These are phyloP conservation scores for Aspergillus flavus DNA, from an alignment of 2,329 filamentous ascomycete species.

Conservation along the genomic window DNA sequence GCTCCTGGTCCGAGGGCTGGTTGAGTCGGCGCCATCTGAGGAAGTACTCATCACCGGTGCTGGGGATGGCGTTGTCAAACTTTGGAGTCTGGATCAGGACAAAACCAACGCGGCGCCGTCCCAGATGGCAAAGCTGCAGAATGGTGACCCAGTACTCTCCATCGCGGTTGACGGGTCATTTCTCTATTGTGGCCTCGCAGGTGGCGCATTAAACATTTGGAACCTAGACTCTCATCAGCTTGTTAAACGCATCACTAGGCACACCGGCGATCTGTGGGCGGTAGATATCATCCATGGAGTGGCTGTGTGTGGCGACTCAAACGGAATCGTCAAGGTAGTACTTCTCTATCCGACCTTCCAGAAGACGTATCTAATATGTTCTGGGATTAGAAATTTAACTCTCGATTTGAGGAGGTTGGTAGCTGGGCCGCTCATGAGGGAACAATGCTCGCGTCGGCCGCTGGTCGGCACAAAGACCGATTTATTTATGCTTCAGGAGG, in stretches of 20 bases:
- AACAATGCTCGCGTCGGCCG: slow-evolving; percentile 81
- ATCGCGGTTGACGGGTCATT: slow-evolving; percentile 88
- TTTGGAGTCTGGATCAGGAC: slow-evolving; percentile 76
- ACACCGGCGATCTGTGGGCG: slow-evolving; percentile 80
- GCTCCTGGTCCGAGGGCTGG: slow-evolving; percentile 76
- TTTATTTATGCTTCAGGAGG: slow-evolving; percentile 93
- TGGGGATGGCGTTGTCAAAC: slow-evolving; percentile 89
- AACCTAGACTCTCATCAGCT: slow-evolving; percentile 93
- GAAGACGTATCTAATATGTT: background rate
- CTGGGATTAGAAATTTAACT: slow-evolving; percentile 66
- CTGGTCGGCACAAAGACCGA: slow-evolving; percentile 68
- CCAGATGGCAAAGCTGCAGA: slow-evolving; percentile 69
- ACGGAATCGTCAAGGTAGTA: slow-evolving; percentile 76
- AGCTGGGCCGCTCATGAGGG: slow-evolving; percentile 84
- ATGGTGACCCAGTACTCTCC: slow-evolving; percentile 70
- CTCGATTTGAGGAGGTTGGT: slow-evolving; percentile 78
- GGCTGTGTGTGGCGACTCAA: slow-evolving; percentile 86
- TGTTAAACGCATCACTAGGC: slow-evolving; percentile 79
- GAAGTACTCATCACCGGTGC: slow-evolving; percentile 89
- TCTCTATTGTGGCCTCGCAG: slow-evolving; percentile 84
- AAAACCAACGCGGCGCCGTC: slow-evolving; percentile 62
- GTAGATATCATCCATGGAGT: slow-evolving; percentile 83
- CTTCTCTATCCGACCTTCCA: too few relatives aligned
- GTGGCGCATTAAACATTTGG: slow-evolving; percentile 92
- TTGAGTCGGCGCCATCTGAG: slow-evolving; percentile 64